These are phyloP conservation scores for Penicillium occitanis DNA, from an alignment of 2,329 filamentous ascomycete species.

Conservation along the genomic window DNA sequence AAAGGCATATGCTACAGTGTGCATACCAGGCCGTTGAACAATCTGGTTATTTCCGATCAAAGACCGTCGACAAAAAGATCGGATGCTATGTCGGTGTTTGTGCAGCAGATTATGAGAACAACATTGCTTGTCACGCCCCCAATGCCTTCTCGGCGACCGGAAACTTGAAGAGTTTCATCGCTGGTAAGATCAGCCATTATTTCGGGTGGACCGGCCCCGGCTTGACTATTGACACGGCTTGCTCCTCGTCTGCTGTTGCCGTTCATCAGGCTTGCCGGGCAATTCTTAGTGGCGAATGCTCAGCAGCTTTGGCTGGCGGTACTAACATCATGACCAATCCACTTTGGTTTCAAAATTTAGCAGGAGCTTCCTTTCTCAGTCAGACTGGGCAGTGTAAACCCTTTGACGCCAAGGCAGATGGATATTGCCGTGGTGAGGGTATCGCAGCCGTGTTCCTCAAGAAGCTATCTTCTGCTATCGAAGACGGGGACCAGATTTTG, in stretches of 20 bases:
- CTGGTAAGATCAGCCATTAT: constrained; percentile 44
- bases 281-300: constrained; percentile 31
- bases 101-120: constrained; percentile 31
- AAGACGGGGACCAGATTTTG: constrained; percentile 45
- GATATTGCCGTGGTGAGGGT: constrained; percentile 55
- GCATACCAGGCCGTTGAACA: constrained; percentile 33
- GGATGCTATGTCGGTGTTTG: constrained; percentile 33
- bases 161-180: constrained; percentile 40
- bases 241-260: constrained; percentile 44
- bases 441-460: constrained; percentile 53
- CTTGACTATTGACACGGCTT: constrained; percentile 50
- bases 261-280: constrained; percentile 37
- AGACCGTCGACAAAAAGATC: constrained; percentile 21
- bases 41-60: constrained; percentile 28
- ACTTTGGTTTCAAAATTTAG: constrained; percentile 35
- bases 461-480: constrained; percentile 47
- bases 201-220: constrained; percentile 43
- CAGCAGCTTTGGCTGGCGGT: constrained; percentile 28
- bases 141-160: constrained; percentile 34
- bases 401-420: constrained; percentile 48
- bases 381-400: constrained; percentile 54
- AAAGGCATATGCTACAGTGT: constrained; percentile 28
- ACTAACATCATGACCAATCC: constrained; percentile 28
- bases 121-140: constrained; percentile 30
- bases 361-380: constrained; percentile 50